These are phyloP conservation scores for Spirogloea muscicola DNA, from an alignment of 139 green algal species.

Conservation along the genomic window DNA sequence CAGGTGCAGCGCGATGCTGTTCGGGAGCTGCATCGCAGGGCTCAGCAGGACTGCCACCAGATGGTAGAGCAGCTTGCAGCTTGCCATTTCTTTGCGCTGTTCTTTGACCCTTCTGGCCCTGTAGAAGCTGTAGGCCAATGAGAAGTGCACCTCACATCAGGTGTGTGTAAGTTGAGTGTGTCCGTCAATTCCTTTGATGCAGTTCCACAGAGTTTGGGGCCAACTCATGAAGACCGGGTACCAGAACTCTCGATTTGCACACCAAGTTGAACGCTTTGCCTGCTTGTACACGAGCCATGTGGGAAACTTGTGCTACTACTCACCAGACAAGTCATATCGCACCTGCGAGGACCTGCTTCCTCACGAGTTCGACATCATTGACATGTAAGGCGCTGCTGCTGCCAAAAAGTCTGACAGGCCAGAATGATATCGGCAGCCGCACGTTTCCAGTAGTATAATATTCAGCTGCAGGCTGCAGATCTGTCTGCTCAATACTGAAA, in stretches of 20 bases:
- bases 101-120: too few relatives aligned
- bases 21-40: conserved; percentile 58
- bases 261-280: conserved; percentile 80
- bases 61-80: neutral
- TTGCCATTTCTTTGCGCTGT: too few relatives aligned
- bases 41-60: conserved; percentile 68
- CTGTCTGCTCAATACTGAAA: too few relatives aligned
- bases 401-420: too few relatives aligned
- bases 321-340: conserved; percentile 77
- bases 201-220: conserved; percentile 89
- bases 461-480: too few relatives aligned
- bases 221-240: conserved; percentile 95
- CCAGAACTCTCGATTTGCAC: conserved; percentile 87
- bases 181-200: too few relatives aligned
- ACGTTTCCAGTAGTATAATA: too few relatives aligned
- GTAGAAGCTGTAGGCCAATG: too few relatives aligned
- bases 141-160: too few relatives aligned
- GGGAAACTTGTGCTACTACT: conserved; percentile 83
- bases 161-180: too few relatives aligned
- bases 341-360: conserved; percentile 76
- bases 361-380: conserved; percentile 64
- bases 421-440: too few relatives aligned
- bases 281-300: conserved; percentile 98
- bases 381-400: too few relatives aligned
- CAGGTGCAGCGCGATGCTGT: neutral